A percentile compares a stretch with the other conserved stretches of the same genome.
Conservation (phyloP, 805 yeast genomes). For the Yarrowia phangngaensis region DNA sequence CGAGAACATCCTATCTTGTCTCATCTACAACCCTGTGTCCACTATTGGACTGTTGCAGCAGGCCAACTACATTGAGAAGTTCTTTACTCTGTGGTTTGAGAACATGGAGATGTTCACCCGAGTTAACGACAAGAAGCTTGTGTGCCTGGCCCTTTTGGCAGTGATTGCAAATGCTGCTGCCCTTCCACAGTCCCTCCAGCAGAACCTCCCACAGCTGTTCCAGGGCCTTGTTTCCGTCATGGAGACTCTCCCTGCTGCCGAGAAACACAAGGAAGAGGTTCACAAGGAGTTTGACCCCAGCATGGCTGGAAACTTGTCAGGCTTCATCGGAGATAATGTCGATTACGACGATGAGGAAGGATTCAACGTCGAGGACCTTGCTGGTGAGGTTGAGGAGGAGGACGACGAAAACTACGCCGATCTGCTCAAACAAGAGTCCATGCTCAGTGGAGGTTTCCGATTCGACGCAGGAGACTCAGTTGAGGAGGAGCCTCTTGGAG, state of each 20-base stretch:
- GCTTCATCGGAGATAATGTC: constrained; percentile 41
- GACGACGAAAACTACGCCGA: constrained; percentile 41
- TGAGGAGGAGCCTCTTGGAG: constrained; percentile 76
- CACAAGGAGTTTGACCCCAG: constrained; percentile 51
- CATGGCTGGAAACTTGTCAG: constrained; percentile 34
- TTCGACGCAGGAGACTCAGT: constrained; percentile 66
- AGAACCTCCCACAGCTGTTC: constrained; percentile 49
- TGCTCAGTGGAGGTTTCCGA: constrained; percentile 34
- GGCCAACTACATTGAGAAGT: constrained; percentile 45
- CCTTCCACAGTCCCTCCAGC: constrained; percentile 37
- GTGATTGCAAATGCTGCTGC: constrained; percentile 42
- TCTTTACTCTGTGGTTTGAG: constrained; percentile 67
- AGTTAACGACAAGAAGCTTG: constrained; percentile 77
- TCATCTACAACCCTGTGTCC: constrained; percentile 56
- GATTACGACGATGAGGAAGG: constrained; percentile 37
- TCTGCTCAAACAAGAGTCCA: constrained; percentile 39
- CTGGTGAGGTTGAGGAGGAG: constrained; percentile 34
- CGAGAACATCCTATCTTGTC: constrained; percentile 60
- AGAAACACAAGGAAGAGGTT: constrained; percentile 58
- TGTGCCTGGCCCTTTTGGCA: constrained; percentile 62
- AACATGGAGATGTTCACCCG: constrained; percentile 53
- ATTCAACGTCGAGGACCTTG: constrained; percentile 37
- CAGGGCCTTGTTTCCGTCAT: constrained; percentile 50
- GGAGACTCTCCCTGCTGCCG: constrained; percentile 66
- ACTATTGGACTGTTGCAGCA: constrained; percentile 53